phyloP scores from a whole-genome alignment of 2,329 filamentous ascomycete genomes.

The Diplodia intermedia region DNA sequence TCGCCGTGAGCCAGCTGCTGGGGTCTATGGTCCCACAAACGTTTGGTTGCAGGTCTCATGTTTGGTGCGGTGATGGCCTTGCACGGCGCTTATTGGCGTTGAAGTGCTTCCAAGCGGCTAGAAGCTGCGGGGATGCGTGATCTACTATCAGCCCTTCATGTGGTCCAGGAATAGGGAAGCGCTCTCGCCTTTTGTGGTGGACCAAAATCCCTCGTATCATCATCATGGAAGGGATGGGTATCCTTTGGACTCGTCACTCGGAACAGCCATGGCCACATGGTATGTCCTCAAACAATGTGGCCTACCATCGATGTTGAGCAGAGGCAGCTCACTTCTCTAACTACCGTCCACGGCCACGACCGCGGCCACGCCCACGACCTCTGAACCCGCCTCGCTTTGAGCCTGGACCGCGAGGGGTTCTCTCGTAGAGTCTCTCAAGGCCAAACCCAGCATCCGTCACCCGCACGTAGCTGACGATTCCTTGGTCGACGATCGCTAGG shows the following conservation, averaged over 20 bases:
- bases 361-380: conserved; percentile 46
- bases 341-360: conserved; percentile 41
- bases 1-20: background rate
- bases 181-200: background rate
- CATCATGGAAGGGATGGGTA: background rate
- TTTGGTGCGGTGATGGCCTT: background rate
- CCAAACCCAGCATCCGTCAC: conserved; percentile 81
- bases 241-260: background rate
- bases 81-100: background rate
- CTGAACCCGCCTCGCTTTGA: conserved; percentile 42
- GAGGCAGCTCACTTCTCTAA: background rate
- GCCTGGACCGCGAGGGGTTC: conserved; percentile 59
- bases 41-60: background rate
- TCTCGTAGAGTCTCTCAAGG: conserved; percentile 67
- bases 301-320: background rate
- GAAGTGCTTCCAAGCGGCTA: background rate
- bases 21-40: background rate
- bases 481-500: conserved; percentile 86
- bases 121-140: background rate
- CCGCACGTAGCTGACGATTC: conserved; percentile 85
- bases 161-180: background rate
- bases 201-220: background rate
- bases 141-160: background rate
- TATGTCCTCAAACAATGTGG: background rate
- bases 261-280: background rate